These are phyloP conservation scores for Rhodotorula taiwanensis DNA, from an alignment of 768 basidiomycete species.

Conservation along the genomic window DNA sequence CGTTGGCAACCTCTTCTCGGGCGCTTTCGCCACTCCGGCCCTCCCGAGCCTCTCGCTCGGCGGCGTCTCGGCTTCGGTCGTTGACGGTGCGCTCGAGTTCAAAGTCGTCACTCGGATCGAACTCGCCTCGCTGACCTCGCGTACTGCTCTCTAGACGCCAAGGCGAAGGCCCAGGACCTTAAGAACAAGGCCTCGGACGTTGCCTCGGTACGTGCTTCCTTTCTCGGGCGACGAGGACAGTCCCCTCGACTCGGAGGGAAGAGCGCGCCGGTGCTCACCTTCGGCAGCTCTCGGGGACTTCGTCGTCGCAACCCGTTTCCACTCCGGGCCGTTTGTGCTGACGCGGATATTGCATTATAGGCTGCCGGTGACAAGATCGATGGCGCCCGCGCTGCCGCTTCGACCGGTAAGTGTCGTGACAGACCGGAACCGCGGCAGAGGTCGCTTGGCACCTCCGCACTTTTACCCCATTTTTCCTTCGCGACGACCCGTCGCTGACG, in stretches of 20 bases:
- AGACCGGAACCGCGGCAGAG: too few species aligned
- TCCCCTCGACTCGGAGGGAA: too few species aligned
- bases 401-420: slow-evolving; percentile 9
- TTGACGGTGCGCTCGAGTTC: slow-evolving; percentile 52
- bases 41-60: slow-evolving; percentile 51
- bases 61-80: slow-evolving; percentile 56
- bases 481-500: background rate
- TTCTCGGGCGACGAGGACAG: too few species aligned
- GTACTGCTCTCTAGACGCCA: slow-evolving; percentile 23
- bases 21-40: slow-evolving; percentile 32
- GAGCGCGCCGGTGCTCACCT: background rate
- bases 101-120: too few species aligned
- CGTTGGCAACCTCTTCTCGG: slow-evolving; percentile 20
- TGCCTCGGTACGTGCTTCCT: slow-evolving; percentile 27
- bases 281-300: slow-evolving; percentile 26
- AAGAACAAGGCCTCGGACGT: slow-evolving; percentile 21
- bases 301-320: background rate
- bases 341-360: background rate
- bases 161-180: slow-evolving; percentile 33
- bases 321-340: too few species aligned
- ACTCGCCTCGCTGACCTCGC: slow-evolving; percentile 1
- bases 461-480: too few species aligned
- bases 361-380: slow-evolving; percentile 29
- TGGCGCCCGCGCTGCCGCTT: slow-evolving; percentile 19
- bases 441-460: too few species aligned